Evolutionary conservation across 73 alveolate genomes (phyloP), one percentile per base, ranked within the genome.

Genomic region (Uronychia binucleata): DNA sequence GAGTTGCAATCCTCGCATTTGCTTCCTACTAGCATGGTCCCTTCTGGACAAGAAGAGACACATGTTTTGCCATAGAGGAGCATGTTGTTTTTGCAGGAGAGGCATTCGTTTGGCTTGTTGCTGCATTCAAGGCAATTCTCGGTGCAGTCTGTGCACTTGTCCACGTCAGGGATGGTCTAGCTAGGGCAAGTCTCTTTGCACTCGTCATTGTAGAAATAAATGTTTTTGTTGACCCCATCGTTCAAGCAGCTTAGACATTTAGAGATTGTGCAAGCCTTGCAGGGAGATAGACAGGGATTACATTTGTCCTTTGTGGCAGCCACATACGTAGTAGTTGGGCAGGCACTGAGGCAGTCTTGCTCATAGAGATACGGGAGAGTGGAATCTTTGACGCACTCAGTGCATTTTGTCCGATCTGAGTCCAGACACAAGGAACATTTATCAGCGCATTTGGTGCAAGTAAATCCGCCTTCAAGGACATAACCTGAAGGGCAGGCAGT

Each of bases 231-330:
- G 5, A 46, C 19, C 19, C 67, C 67, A 46, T 46, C 67, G 67
- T 46, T 46, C 5, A 46, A 19, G 67, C 67, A 46, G 19, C 67
- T 46, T 11, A 19, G 5, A 19, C 67, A 46, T 46, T 46, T 46
- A 46, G 67, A 46, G 19, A 46, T 46, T 11, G 67, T 8, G 74
- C 89, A 82, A 0, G 82, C 74, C 13, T 57, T 8, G 14, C 89
- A 82, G 0, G 89, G 89, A 30, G 59, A 27, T 1, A 74, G 59
- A 82, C 89, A 82, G 1, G 89, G 57, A 1, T 26, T 81, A 13
- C 88, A 81, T 46, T 46, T 46, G 67, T 46, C 67, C 8, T 28
- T 33, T 34, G 77, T 58, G 0, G 77, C 74, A 30, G 32, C 81
- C 58, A 33, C 57, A 60, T 58, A 81, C 0, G 81, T n/a, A 1